phyloP scores from a whole-genome alignment of 768 basidiomycete genomes.

The Tulasnella sp. region DNA sequence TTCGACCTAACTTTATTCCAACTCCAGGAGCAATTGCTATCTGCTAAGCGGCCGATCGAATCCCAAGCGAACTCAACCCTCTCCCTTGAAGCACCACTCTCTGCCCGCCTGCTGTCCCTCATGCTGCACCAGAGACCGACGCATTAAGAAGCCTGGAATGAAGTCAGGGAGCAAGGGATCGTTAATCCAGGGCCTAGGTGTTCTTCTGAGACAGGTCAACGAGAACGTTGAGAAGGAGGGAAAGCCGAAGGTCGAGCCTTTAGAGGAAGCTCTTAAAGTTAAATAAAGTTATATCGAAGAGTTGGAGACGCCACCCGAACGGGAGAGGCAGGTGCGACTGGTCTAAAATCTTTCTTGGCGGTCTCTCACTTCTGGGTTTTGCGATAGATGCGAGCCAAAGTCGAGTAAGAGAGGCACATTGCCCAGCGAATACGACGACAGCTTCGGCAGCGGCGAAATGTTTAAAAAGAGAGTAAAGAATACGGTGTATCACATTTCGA shows the following conservation, averaged over 20 bases:
- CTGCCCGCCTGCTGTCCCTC: constrained; percentile 64
- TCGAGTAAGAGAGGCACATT: constrained; percentile 81
- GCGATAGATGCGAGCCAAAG: constrained; percentile 51
- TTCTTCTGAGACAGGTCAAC: constrained; percentile 59
- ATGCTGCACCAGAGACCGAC: constrained; percentile 61
- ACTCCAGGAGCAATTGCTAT: constrained; percentile 85
- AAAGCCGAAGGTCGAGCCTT: constrained; percentile 53
- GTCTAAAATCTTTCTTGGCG: constrained; percentile 13
- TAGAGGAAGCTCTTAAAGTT: constrained; percentile 56
- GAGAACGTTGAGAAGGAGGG: constrained; percentile 77
- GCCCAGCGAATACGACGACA: no score
- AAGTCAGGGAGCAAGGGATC: no score
- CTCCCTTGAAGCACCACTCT: constrained; percentile 73
- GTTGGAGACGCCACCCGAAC: constrained; percentile 69
- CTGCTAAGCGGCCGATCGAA: constrained; percentile 70
- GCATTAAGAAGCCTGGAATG: no score
- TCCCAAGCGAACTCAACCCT: constrained; percentile 79
- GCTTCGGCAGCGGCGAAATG: no score
- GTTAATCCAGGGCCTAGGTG: no score
- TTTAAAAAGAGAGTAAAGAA: no score
- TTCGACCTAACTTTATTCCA: constrained; percentile 80
- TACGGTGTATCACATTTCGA: no score
- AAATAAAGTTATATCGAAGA: constrained; percentile 71
- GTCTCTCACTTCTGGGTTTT: neutral
- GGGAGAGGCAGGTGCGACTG: constrained; percentile 61